Evolutionary conservation across 2,329 filamentous ascomycete genomes (phyloP), one percentile per base, ranked within the genome.

Genomic region (Trichophyton rubrum): DNA sequence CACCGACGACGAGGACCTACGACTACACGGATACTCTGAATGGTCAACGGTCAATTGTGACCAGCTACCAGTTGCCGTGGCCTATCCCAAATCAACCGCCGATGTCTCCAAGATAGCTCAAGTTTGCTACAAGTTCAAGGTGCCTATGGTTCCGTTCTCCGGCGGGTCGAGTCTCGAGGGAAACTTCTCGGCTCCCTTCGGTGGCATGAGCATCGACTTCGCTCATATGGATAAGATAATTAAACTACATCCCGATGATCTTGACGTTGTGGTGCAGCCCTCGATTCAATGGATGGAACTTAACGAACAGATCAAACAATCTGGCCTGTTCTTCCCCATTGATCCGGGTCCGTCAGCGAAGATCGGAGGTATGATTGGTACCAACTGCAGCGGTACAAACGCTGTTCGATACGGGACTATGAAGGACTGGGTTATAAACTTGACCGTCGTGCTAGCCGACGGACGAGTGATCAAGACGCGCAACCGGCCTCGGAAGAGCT

Each of bases 241-340:
- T 33, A 79, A 85, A 59, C 79, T 96, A 61, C 87, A 95, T 71
- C 85, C 88, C 66, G 86, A 89, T 3, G 91, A 96, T 71, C 90
- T 96, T 88, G 91, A 96, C 67, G 80, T 96, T 57, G 88, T 95
- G 3, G 90, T 96, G 2, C 91, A 96, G 71, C 91, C 91, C 2
- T 88, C 88, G 5, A 86, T 96, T 8, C 86, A 87, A n/a, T 96
- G 90, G 90, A 90, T 95, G 81, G 84, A 88, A 59, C 76, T 96
- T 61, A 96, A 96, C 68, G 84, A 87, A 65, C 79, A 84, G 56
- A 84, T 88, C 68, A 83, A 87, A 72, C 79, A 82, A 43, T 85
- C 83, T 3, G 89, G 89, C 0, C 81, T 96, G 1, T 96, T 96
- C 75, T 95, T 96, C 70, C 91, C 91, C 0, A 85, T 95, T 11